Evolutionary conservation across 257 asterid species (phyloP).

Genomic region (Solanum megistacrolobum): DNA sequence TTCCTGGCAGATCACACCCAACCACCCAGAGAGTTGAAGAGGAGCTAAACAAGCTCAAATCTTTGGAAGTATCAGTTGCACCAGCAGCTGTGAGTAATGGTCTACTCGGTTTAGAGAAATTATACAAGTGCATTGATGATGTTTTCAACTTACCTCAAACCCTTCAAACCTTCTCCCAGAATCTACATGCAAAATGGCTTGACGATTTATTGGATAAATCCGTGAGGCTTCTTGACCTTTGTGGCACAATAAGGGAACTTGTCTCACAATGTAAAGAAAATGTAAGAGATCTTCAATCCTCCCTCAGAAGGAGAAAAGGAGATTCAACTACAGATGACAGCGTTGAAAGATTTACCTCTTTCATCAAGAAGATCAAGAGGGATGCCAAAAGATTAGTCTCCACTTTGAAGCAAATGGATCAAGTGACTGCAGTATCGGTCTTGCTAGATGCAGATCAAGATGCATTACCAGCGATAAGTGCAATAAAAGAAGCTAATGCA

Average conservation of each 20-base stretch:
- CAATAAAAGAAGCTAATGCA: constrained; percentile 16
- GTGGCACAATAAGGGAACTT: not conserved
- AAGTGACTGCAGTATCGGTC: not conserved
- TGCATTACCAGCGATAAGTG: constrained; percentile 8
- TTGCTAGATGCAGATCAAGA: constrained; percentile 21
- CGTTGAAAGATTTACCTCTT: not conserved
- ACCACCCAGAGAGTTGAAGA: constrained; percentile 1
- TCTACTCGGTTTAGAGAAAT: constrained; percentile 7
- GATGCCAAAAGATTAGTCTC: constrained; percentile 6
- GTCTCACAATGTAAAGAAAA: not conserved
- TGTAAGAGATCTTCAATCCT: constrained; percentile 5
- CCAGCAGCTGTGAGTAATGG: not conserved
- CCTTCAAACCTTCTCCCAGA: not conserved
- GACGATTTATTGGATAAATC: not conserved
- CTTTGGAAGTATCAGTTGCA: not conserved
- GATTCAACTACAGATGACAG: constrained; percentile 5
- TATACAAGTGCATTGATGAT: constrained; percentile 14
- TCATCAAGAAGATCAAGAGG: constrained; percentile 20
- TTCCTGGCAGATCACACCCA: constrained; percentile 5
- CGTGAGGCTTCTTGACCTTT: constrained; percentile 2
- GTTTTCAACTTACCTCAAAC: constrained; percentile 15
- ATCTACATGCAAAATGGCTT: not conserved
- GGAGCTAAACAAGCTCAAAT: constrained; percentile 2
- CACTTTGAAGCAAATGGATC: constrained; percentile 16
- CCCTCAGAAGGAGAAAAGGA: constrained; percentile 6